A percentile compares a stretch with the other conserved stretches of the same genome.
Evolutionary conservation across 2,329 filamentous ascomycete species (phyloP).

Genomic region (Aspergillus ustus): DNA sequence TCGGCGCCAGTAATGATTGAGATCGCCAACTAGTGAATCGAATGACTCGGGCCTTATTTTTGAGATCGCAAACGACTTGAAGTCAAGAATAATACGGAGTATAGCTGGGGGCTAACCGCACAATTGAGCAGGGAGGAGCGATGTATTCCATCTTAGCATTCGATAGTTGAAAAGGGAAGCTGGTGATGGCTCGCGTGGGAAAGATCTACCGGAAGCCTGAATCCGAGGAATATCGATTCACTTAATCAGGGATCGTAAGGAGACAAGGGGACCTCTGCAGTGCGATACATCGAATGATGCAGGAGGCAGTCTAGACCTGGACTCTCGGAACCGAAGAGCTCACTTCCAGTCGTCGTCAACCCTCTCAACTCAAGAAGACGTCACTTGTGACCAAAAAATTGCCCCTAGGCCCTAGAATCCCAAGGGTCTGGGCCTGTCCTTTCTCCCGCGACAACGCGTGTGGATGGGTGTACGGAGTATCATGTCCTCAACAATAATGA

Average conservation of each 20-base stretch:
- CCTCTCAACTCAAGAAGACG: neutral
- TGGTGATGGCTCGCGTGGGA: neutral
- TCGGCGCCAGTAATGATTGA: neutral
- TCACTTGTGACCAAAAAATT: neutral
- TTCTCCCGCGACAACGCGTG: neutral
- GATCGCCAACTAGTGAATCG: conserved; percentile 4
- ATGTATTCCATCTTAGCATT: neutral
- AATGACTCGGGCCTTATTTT: neutral
- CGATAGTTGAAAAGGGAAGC: neutral
- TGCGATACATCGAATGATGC: too few relatives aligned
- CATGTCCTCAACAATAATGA: neutral
- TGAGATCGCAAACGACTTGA: neutral
- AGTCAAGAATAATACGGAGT: neutral
- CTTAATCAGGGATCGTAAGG: neutral
- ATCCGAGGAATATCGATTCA: neutral
- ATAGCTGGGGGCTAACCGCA: neutral
- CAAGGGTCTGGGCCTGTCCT: neutral
- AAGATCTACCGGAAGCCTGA: neutral
- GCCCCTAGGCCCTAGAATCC: neutral
- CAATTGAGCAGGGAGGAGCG: neutral
- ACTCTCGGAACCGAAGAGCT: neutral
- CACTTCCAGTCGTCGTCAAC: neutral
- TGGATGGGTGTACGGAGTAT: neutral
- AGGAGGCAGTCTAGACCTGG: too few relatives aligned
- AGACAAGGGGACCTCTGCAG: neutral